A percentile compares a stretch with the other conserved stretches of the same genome.
Conservation (phyloP, 805 yeast genomes). For the Blastobotrys chiropterorum region DNA sequence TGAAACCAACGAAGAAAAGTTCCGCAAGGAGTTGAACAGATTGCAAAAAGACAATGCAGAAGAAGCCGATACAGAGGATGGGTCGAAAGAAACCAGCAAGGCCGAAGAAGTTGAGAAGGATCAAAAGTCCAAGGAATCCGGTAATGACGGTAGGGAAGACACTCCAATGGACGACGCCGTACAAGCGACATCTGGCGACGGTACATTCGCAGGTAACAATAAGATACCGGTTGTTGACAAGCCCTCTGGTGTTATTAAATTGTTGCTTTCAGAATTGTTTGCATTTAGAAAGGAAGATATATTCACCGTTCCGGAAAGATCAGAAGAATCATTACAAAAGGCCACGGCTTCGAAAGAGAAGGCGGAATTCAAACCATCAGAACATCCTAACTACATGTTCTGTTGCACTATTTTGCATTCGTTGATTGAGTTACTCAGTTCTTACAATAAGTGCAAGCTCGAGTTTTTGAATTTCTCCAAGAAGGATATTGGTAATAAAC, state of each 20-base stretch:
- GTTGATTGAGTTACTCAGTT: slow-evolving; percentile 63
- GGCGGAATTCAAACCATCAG: slow-evolving; percentile 20
- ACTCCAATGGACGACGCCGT: background rate
- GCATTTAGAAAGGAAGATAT: slow-evolving; percentile 34
- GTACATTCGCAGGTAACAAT: slow-evolving; percentile 1
- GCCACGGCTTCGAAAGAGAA: slow-evolving; percentile 10
- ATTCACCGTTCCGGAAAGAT: slow-evolving; percentile 27
- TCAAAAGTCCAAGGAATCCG: slow-evolving; percentile 8
- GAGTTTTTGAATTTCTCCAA: slow-evolving; percentile 77
- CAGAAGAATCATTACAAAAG: slow-evolving; percentile 17
- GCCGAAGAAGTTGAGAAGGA: slow-evolving; percentile 1
- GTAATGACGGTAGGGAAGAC: slow-evolving; percentile 16
- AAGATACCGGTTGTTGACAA: slow-evolving; percentile 9
- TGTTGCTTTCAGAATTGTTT: slow-evolving; percentile 62
- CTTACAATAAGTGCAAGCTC: slow-evolving; percentile 74
- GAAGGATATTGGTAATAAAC: slow-evolving; percentile 12
- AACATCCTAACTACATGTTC: slow-evolving; percentile 55
- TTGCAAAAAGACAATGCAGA: slow-evolving; percentile 9
- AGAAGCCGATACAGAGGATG: slow-evolving; percentile 12
- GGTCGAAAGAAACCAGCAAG: slow-evolving; percentile 14
- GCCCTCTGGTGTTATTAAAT: slow-evolving; percentile 55
- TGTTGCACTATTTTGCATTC: slow-evolving; percentile 62
- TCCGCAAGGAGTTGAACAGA: slow-evolving; percentile 18
- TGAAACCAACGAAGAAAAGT: background rate
- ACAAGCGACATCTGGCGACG: background rate